Evolutionary conservation across 2,329 filamentous ascomycete genomes (phyloP).

Genomic region (Colletotrichum orchidophilum): DNA sequence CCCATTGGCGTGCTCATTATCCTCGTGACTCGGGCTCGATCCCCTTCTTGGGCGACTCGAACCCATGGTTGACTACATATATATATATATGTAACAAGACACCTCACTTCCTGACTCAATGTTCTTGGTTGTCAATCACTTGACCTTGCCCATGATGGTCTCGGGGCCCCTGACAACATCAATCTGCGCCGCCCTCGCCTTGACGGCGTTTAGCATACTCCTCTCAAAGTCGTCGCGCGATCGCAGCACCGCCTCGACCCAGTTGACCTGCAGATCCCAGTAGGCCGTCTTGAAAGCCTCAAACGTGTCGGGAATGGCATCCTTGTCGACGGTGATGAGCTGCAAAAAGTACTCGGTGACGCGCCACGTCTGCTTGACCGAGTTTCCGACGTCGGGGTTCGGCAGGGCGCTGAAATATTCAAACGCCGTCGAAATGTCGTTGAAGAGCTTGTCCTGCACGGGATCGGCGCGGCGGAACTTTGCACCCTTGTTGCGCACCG

Average conservation of each 20-base stretch:
- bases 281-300: conserved; percentile 85
- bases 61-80: not conserved
- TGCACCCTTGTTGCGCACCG: conserved; percentile 88
- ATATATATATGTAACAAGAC: not conserved
- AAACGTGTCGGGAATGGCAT: conserved; percentile 79
- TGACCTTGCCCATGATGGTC: conserved; percentile 95
- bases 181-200: conserved; percentile 87
- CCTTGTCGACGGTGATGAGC: conserved; percentile 80
- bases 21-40: not conserved
- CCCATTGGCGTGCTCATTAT: not conserved
- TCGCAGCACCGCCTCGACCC: conserved; percentile 92
- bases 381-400: conserved; percentile 73
- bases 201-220: conserved; percentile 86
- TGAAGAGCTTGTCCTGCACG: conserved; percentile 92
- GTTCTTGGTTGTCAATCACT: too few species aligned
- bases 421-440: conserved; percentile 91
- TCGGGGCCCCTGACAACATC: conserved; percentile 83
- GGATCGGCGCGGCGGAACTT: conserved; percentile 89
- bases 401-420: conserved; percentile 83
- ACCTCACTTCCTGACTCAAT: too few species aligned
- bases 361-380: conserved; percentile 92
- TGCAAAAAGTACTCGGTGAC: conserved; percentile 86
- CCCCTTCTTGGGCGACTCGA: not conserved
- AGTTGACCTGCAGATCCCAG: conserved; percentile 93
- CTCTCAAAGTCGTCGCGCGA: conserved; percentile 93